phyloP scores from a whole-genome alignment of 2,329 filamentous ascomycete species.

The Ophiosphaerella narmari region DNA sequence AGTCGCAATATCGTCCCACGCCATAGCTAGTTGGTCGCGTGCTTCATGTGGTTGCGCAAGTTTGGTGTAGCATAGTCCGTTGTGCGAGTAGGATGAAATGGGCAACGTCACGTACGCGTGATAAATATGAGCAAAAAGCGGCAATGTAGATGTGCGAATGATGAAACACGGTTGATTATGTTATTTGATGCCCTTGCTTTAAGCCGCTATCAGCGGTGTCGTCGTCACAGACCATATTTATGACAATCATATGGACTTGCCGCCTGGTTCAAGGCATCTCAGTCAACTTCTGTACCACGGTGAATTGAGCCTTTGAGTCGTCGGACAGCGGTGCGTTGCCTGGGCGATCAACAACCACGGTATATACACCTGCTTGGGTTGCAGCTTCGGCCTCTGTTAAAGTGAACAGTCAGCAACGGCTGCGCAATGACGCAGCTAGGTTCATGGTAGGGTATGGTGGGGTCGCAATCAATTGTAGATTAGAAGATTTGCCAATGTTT shows the following conservation, averaged over 20 bases:
- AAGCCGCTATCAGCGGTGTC: not conserved
- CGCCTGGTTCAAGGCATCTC: constrained; percentile 35
- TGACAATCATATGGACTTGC: not conserved
- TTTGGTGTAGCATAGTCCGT: no score
- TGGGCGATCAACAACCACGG: constrained; percentile 60
- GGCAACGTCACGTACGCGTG: not conserved
- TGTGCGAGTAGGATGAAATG: not conserved
- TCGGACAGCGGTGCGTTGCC: constrained; percentile 67
- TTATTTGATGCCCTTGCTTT: not conserved
- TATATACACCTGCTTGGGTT: constrained; percentile 48
- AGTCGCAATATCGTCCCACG: no score
- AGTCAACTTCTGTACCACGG: constrained; percentile 41
- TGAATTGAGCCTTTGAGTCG: constrained; percentile 23
- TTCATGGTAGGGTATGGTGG: constrained; percentile 10
- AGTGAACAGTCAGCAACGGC: constrained; percentile 18
- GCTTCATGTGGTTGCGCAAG: no score
- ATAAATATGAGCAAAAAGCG: not conserved
- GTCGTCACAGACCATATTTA: no score
- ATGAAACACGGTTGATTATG: not conserved
- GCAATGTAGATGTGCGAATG: not conserved
- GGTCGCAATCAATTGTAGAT: constrained; percentile 8
- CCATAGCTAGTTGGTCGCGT: no score
- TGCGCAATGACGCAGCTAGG: constrained; percentile 1
- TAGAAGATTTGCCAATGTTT: constrained; percentile 13
- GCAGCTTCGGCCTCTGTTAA: constrained; percentile 52